Conservation (phyloP, 129 eudicot genomes). For the Kitagawia praeruptora region DNA sequence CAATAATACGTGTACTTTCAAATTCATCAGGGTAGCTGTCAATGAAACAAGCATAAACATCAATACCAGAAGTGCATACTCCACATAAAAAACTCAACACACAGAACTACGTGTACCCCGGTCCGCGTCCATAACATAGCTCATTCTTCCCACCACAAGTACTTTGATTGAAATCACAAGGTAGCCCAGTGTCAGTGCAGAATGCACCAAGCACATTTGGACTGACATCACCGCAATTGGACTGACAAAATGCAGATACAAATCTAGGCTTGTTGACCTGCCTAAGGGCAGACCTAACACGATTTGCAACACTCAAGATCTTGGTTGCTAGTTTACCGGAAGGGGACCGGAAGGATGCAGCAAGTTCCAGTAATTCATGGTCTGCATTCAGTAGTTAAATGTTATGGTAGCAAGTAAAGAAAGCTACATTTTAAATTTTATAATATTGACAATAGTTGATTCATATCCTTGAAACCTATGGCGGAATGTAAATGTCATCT, state of each 20-base stretch:
- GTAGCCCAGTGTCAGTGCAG: constrained; percentile 89
- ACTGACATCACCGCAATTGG: constrained; percentile 96
- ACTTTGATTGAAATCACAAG: constrained; percentile 93
- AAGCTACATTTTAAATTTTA: not conserved
- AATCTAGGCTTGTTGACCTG: constrained; percentile 69
- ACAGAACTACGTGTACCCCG: constrained; percentile 50
- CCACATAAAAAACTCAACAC: not conserved
- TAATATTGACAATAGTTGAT: not conserved
- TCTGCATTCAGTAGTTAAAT: constrained; percentile 40
- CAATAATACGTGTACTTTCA: constrained; percentile 94
- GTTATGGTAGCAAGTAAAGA: not conserved
- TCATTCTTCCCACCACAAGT: constrained; percentile 97
- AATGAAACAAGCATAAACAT: constrained; percentile 5
- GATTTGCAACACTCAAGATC: constrained; percentile 58
- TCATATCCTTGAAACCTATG: not conserved
- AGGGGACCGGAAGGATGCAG: constrained; percentile 64
- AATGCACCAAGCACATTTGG: constrained; percentile 97
- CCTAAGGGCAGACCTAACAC: constrained; percentile 73
- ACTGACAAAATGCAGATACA: constrained; percentile 91
- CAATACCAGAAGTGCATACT: not conserved
- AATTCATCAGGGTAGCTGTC: constrained; percentile 89
- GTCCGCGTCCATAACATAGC: constrained; percentile 92
- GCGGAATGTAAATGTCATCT: not conserved
- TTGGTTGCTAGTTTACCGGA: constrained; percentile 62
- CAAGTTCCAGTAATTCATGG: constrained; percentile 63